A percentile compares a stretch with the other conserved stretches of the same genome.
phyloP scores from a whole-genome alignment of 78 protist species.

The Cavenderia fasciculata region DNA sequence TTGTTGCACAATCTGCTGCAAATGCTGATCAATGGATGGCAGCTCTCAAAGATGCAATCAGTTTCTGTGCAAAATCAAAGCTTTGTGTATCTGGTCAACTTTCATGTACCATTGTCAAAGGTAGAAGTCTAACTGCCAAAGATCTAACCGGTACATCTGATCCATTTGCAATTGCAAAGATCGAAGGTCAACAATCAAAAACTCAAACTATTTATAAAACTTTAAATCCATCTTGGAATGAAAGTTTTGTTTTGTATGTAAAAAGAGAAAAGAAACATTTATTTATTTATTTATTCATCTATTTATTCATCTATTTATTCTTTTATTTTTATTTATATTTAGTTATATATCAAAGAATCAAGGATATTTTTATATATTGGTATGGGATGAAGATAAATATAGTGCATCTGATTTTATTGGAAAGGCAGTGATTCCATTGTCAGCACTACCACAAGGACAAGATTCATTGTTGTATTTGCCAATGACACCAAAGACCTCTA shows the following conservation, averaged over 20 bases:
- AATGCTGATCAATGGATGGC: slow-evolving; percentile 41
- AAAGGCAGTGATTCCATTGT: slow-evolving; percentile 4
- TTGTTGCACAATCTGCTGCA: slow-evolving; percentile 1
- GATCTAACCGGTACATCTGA: background rate
- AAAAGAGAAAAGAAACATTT: background rate
- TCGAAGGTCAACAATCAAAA: slow-evolving; percentile 47
- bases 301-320: background rate
- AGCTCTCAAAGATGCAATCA: slow-evolving; percentile 2
- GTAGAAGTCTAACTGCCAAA: background rate
- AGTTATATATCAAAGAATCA: slow-evolving; percentile 51
- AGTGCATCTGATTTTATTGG: slow-evolving; percentile 53
- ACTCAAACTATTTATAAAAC: slow-evolving; percentile 53
- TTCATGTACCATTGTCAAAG: slow-evolving; percentile 17
- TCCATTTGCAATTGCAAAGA: slow-evolving; percentile 29
- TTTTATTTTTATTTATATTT: background rate
- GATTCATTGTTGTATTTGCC: slow-evolving; percentile 33
- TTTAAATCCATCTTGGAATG: slow-evolving; percentile 46
- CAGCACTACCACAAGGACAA: slow-evolving; percentile 7
- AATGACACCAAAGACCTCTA: slow-evolving; percentile 19
- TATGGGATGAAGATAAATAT: slow-evolving; percentile 77
- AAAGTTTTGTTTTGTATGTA: slow-evolving; percentile 11
- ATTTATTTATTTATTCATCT: too few species aligned
- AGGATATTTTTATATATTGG: slow-evolving; percentile 26
- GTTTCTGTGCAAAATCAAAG: background rate
- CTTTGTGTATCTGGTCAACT: slow-evolving; percentile 37